Percentiles rank a stretch among this genome's conserved stretches.
These are phyloP conservation scores for Achaetomiella virescens DNA, from an alignment of 495 filamentous ascomycete genomes.

Conservation along the genomic window DNA sequence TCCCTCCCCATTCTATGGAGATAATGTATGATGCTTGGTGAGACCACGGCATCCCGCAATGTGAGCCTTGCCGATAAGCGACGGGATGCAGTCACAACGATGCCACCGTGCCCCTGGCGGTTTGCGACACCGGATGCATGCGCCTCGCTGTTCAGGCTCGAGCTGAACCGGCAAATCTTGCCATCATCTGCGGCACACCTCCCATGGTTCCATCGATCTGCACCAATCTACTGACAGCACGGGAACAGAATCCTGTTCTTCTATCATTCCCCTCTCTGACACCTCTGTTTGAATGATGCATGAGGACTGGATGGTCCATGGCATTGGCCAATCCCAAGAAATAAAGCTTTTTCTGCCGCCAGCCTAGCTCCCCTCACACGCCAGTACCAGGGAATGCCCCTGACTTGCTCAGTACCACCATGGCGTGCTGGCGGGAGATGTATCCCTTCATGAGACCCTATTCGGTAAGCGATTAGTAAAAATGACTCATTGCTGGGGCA, in stretches of 20 bases:
- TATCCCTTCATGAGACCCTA: slow-evolving; percentile 97
- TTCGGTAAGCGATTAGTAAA: slow-evolving; percentile 10
- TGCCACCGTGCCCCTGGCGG: not conserved
- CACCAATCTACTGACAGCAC: not conserved
- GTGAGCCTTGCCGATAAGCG: not conserved
- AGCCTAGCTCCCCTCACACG: slow-evolving; percentile 49
- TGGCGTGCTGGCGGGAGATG: slow-evolving; percentile 81
- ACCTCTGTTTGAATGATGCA: not conserved
- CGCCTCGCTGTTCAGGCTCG: not conserved
- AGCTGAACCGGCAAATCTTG: not conserved
- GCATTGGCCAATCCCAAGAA: not conserved
- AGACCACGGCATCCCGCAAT: no score
- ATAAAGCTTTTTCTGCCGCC: not conserved
- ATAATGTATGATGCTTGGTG: no score
- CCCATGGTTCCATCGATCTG: not conserved
- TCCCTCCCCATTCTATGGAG: no score
- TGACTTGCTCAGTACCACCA: slow-evolving; percentile 82
- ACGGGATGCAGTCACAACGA: not conserved
- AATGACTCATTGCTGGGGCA: slow-evolving; percentile 23
- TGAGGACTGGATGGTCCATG: not conserved
- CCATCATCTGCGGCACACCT: not conserved
- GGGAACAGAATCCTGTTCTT: not conserved
- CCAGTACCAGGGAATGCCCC: slow-evolving; percentile 95
- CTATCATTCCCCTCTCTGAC: not conserved
- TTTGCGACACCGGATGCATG: not conserved